phyloP scores from a whole-genome alignment of 2,329 filamentous ascomycete species.

The Leptographium galeiforme region DNA sequence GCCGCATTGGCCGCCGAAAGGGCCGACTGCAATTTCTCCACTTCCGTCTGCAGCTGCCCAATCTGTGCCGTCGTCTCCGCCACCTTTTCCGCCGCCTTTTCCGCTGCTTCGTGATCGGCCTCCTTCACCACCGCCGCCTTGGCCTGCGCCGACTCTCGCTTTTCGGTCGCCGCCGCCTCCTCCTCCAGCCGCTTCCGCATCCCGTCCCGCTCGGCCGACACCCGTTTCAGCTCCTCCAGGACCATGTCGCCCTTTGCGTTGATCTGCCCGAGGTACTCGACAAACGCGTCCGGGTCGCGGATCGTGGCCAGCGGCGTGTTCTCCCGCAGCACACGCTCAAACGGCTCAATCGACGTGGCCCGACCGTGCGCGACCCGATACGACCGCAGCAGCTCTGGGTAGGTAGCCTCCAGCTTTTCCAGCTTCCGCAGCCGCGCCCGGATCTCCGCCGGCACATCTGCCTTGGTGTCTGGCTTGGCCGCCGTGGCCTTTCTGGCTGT shows the following conservation, averaged over 20 bases:
- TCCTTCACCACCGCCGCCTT: conserved; percentile 16
- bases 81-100: conserved; percentile 31
- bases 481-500: neutral
- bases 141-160: conserved; percentile 33
- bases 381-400: conserved; percentile 83
- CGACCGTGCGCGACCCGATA: conserved; percentile 85
- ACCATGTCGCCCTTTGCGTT: conserved; percentile 84
- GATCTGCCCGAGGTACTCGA: conserved; percentile 82
- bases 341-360: conserved; percentile 78
- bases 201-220: conserved; percentile 69
- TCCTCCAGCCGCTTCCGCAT: conserved; percentile 66
- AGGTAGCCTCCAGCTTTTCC: conserved; percentile 80
- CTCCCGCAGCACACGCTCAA: conserved; percentile 81
- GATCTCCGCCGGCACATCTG: conserved; percentile 53
- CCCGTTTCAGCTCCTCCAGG: conserved; percentile 79
- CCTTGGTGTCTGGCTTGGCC: neutral
- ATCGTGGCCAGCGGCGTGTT: conserved; percentile 88
- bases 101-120: neutral
- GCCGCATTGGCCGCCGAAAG: conserved; percentile 6
- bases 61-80: conserved; percentile 36
- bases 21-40: conserved; percentile 24
- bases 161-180: conserved; percentile 14
- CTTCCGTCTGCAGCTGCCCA: conserved; percentile 33
- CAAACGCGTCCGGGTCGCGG: conserved; percentile 65
- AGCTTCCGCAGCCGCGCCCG: conserved; percentile 65